These are phyloP conservation scores for Toxicodendron radicans DNA, from an alignment of 345 rosid species.

Conservation along the genomic window DNA sequence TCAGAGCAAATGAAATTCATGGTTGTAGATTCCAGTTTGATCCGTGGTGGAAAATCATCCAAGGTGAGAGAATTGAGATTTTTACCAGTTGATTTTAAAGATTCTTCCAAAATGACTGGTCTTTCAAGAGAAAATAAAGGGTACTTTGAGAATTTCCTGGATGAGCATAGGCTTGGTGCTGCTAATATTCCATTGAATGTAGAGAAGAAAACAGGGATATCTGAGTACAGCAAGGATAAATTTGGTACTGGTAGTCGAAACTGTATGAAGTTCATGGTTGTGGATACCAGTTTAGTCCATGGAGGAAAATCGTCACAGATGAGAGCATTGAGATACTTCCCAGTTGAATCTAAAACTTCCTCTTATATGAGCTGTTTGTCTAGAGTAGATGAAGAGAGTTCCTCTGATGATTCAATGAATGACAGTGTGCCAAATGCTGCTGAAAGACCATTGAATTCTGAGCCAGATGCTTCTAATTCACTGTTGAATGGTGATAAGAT, in stretches of 20 bases:
- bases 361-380: conserved; percentile 22
- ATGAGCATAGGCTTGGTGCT: conserved; percentile 27
- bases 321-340: conserved; percentile 46
- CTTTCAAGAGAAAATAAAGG: conserved; percentile 32
- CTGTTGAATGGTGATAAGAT: conserved; percentile 10
- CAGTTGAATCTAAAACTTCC: conserved; percentile 26
- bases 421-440: conserved; percentile 15
- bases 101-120: conserved; percentile 27
- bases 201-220: conserved; percentile 24
- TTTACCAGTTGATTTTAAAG: conserved; percentile 33
- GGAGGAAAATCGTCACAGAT: conserved; percentile 35
- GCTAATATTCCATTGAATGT: conserved; percentile 24
- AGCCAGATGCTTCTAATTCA: conserved; percentile 15
- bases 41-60: conserved; percentile 43
- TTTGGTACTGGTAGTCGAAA: conserved; percentile 18
- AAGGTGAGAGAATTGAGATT: conserved; percentile 46
- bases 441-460: conserved; percentile 3
- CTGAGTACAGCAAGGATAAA: conserved; percentile 12
- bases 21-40: conserved; percentile 61
- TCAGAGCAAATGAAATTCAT: conserved; percentile 45
- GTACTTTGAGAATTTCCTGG: conserved; percentile 20
- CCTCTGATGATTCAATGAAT: conserved; percentile 23
- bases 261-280: conserved; percentile 41
- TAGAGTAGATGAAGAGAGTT: conserved; percentile 17
- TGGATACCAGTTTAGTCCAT: conserved; percentile 56